Evolutionary conservation across 2,329 filamentous ascomycete species (phyloP).

Genomic region (Microdochium trichocladiopsis): DNA sequence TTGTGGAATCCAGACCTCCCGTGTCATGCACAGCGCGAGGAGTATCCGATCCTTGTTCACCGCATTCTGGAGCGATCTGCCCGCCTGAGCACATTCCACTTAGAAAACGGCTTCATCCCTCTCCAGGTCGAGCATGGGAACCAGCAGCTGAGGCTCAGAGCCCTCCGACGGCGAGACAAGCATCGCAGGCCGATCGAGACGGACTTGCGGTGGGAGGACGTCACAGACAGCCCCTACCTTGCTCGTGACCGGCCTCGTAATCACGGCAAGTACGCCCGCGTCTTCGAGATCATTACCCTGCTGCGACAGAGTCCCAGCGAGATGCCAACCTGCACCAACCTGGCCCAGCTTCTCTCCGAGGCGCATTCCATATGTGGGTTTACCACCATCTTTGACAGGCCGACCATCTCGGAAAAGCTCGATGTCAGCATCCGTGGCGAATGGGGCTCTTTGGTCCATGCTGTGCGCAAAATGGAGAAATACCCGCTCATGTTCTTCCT

Average conservation of each 20-base stretch:
- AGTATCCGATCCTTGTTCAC: slow-evolving; percentile 18
- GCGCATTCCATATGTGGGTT: slow-evolving; percentile 12
- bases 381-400: slow-evolving; percentile 8
- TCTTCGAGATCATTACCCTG: slow-evolving; percentile 8
- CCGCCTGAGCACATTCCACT: slow-evolving; percentile 1
- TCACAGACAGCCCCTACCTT: slow-evolving; percentile 7
- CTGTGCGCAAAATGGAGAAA: slow-evolving; percentile 6
- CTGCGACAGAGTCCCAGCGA: slow-evolving; percentile 5
- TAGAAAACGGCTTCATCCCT: slow-evolving; percentile 17
- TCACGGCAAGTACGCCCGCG: slow-evolving; percentile 9
- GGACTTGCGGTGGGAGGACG: background rate
- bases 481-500: slow-evolving; percentile 16
- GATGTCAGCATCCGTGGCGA: slow-evolving; percentile 11
- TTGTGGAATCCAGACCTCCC: slow-evolving; percentile 24
- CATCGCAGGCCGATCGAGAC: background rate
- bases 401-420: slow-evolving; percentile 13
- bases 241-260: slow-evolving; percentile 8
- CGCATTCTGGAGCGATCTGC: slow-evolving; percentile 20
- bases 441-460: slow-evolving; percentile 16
- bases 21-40: slow-evolving; percentile 28
- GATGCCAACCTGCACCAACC: slow-evolving; percentile 10
- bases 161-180: background rate
- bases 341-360: slow-evolving; percentile 11
- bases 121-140: slow-evolving; percentile 8
- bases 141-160: background rate